Percentiles rank a stretch among this genome's conserved stretches.
These are phyloP conservation scores for Racocetra persica DNA, from an alignment of 371 early-diverging fungal genomes.

Conservation along the genomic window DNA sequence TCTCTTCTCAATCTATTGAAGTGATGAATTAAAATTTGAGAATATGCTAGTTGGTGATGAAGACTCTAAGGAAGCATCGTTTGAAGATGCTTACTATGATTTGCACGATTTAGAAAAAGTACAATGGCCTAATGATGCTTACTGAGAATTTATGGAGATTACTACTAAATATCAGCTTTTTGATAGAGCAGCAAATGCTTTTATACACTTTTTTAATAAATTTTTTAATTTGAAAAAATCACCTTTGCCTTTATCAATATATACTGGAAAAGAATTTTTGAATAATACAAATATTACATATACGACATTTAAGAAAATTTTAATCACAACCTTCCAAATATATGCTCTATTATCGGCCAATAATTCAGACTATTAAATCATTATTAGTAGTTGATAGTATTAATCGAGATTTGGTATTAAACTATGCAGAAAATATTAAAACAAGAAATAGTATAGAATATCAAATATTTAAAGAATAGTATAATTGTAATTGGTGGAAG, in stretches of 20 bases:
- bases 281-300: background rate
- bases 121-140: constrained; percentile 5
- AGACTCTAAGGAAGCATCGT: background rate
- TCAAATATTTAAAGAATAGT: background rate
- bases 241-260: background rate
- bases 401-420: background rate
- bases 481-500: background rate
- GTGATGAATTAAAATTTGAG: background rate
- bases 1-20: background rate
- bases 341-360: background rate
- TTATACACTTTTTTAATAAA: constrained; percentile 13
- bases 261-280: background rate
- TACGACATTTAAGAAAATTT: background rate
- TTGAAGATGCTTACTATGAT: constrained; percentile 1
- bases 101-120: background rate
- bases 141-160: background rate
- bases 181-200: background rate
- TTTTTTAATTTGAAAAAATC: background rate
- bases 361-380: constrained; percentile 4
- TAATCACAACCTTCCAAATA: constrained; percentile 7
- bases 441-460: background rate
- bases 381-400: background rate
- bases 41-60: background rate
- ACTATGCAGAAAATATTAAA: background rate
- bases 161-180: background rate